These are phyloP conservation scores for Brassica rapa DNA, from an alignment of 345 rosid genomes.

Conservation along the genomic window DNA sequence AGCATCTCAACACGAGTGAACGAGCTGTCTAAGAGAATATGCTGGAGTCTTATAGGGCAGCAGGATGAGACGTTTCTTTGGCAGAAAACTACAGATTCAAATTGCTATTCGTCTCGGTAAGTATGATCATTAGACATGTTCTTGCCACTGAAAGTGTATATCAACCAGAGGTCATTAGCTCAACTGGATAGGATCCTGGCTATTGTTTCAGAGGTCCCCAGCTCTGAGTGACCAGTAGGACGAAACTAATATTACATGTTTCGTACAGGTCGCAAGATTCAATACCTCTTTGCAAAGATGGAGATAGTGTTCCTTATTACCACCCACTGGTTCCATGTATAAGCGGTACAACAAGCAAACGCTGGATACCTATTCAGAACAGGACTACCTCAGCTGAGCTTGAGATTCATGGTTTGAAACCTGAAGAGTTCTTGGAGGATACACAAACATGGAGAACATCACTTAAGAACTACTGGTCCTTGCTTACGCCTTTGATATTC, in stretches of 20 bases:
- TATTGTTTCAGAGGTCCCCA: too few relatives aligned
- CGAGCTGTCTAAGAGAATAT: constrained; percentile 67
- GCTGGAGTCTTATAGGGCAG: constrained; percentile 91
- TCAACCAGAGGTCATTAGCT: too few relatives aligned
- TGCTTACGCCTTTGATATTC: constrained; percentile 91
- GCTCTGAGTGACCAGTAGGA: too few relatives aligned
- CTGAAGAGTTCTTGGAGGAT: constrained; percentile 79
- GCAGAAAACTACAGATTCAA: constrained; percentile 77
- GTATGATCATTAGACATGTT: constrained; percentile 12
- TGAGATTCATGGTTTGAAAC: constrained; percentile 70
- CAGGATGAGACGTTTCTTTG: constrained; percentile 94
- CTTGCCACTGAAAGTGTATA: neutral
- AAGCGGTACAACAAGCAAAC: constrained; percentile 74
- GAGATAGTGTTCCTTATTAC: constrained; percentile 66
- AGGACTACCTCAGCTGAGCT: constrained; percentile 62
- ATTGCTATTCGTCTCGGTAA: constrained; percentile 75
- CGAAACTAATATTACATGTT: too few relatives aligned
- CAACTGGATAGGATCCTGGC: too few relatives aligned
- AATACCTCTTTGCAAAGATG: constrained; percentile 74
- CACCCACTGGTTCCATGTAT: constrained; percentile 80
- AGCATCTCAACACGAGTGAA: constrained; percentile 56
- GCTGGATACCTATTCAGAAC: constrained; percentile 87
- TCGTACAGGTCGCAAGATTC: constrained; percentile 48
- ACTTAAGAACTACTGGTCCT: constrained; percentile 86
- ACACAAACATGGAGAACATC: constrained; percentile 71